These are phyloP conservation scores for Trichocladium uniseriatum DNA, from an alignment of 495 filamentous ascomycete genomes.

Conservation along the genomic window DNA sequence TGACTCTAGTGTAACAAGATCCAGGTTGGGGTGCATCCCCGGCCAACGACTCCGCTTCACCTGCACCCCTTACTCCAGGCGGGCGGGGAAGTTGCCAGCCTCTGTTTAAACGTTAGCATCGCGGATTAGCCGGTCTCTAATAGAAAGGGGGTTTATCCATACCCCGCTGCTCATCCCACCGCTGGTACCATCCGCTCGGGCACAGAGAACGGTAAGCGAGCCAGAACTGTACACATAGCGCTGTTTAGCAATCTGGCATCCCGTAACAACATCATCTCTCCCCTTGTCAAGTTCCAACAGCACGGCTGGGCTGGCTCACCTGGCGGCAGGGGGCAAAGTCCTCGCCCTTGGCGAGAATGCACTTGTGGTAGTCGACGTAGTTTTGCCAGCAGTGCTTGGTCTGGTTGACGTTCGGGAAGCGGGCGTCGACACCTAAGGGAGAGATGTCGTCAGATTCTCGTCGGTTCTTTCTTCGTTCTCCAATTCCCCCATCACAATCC, in stretches of 20 bases:
- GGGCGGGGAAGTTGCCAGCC: conserved; percentile 81
- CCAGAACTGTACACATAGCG: conserved; percentile 58
- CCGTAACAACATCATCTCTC: not conserved
- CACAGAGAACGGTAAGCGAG: conserved; percentile 93
- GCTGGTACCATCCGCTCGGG: conserved; percentile 85
- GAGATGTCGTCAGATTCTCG: conserved; percentile 5
- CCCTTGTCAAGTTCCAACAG: not conserved
- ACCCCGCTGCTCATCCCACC: conserved; percentile 98
- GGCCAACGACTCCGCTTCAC: conserved; percentile 1
- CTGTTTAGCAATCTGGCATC: conserved; percentile 3
- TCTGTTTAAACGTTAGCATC: conserved; percentile 44
- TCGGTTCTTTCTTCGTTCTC: not conserved
- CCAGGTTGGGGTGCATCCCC: conserved; percentile 1
- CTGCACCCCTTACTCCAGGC: conserved; percentile 41
- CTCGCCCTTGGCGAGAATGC: conserved; percentile 95
- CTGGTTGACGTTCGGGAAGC: conserved; percentile 98
- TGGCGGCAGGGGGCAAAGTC: conserved; percentile 97
- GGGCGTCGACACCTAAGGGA: conserved; percentile 83
- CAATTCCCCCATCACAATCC: too few species aligned
- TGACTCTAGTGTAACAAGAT: conserved; percentile 20
- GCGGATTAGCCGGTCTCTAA: not conserved
- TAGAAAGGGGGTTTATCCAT: conserved; percentile 28
- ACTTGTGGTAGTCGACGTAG: conserved; percentile 99
- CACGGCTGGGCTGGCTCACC: conserved; percentile 51
- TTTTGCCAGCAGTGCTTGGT: conserved; percentile 93